Evolutionary conservation across 176 grass and related monocot species (phyloP).

Genomic region (Secale cereale): DNA sequence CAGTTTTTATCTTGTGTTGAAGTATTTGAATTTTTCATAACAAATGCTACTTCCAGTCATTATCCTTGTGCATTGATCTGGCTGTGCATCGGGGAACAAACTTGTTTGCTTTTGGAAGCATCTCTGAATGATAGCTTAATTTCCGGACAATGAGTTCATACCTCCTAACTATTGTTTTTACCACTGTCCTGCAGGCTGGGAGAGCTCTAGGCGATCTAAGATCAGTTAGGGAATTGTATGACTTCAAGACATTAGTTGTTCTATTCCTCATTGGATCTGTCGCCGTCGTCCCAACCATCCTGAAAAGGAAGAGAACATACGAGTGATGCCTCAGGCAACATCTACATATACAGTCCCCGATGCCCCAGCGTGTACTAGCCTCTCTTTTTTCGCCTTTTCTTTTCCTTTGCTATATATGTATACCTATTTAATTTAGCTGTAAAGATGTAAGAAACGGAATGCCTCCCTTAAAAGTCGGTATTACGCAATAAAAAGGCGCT

Average conservation of each 20-base stretch:
- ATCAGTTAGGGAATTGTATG: conserved; percentile 85
- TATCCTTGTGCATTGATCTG: background rate
- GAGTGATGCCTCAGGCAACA: conserved; percentile 43
- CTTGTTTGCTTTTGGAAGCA: background rate
- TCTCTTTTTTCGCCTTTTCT: background rate
- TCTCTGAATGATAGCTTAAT: background rate
- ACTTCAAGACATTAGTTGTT: conserved; percentile 88
- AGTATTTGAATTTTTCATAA: background rate
- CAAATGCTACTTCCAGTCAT: background rate
- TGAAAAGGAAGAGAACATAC: conserved; percentile 90
- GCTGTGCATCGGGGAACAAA: background rate
- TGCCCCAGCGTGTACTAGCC: conserved; percentile 25
- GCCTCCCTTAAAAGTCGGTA: conserved; percentile 2
- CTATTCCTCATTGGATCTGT: conserved; percentile 86
- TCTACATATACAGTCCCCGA: conserved; percentile 4
- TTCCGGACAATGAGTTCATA: background rate
- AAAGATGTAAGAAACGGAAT: conserved; percentile 47
- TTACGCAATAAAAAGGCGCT: background rate
- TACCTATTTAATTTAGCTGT: conserved; percentile 42
- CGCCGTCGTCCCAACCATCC: conserved; percentile 72
- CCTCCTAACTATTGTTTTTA: background rate
- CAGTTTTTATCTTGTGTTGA: background rate
- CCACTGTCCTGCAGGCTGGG: conserved; percentile 57
- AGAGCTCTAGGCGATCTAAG: conserved; percentile 80
- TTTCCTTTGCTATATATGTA: conserved; percentile 40